These are phyloP conservation scores for Suillus clintonianus DNA, from an alignment of 768 basidiomycete genomes.

Conservation along the genomic window DNA sequence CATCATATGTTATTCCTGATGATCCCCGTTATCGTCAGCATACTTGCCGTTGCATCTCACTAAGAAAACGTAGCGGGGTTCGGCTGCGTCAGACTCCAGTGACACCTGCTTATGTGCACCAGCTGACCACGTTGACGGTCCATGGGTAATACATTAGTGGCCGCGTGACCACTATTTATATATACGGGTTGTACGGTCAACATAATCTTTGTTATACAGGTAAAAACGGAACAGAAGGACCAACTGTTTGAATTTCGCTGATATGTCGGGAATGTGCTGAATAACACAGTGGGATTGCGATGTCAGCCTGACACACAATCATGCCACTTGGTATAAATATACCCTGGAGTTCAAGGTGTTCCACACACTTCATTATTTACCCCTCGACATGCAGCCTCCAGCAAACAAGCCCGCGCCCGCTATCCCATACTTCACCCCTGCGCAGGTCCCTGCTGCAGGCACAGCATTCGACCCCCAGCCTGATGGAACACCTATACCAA, in stretches of 20 bases:
- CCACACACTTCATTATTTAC: background rate
- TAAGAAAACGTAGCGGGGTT: too few relatives aligned
- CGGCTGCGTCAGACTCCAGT: too few relatives aligned
- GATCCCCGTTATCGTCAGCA: background rate
- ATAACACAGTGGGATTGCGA: background rate
- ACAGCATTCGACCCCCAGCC: slow-evolving; percentile 44
- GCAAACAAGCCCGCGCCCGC: slow-evolving; percentile 43
- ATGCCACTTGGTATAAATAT: background rate
- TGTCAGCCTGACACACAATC: background rate
- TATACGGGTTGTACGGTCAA: too few relatives aligned
- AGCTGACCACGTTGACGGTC: too few relatives aligned
- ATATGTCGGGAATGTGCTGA: too few relatives aligned
- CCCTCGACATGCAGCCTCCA: slow-evolving; percentile 4
- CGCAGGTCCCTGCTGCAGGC: slow-evolving; percentile 45
- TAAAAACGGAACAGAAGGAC: too few relatives aligned
- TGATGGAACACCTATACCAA: slow-evolving; percentile 40
- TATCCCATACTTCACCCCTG: slow-evolving; percentile 48
- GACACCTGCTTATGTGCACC: too few relatives aligned
- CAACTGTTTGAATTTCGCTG: too few relatives aligned
- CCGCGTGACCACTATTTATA: too few relatives aligned
- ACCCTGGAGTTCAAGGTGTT: background rate
- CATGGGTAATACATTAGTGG: too few relatives aligned
- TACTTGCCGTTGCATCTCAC: background rate
- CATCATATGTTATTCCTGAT: too few relatives aligned
- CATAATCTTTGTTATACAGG: too few relatives aligned